A percentile compares a stretch with the other conserved stretches of the same genome.
Conservation (phyloP, 345 rosid genomes). For the Camelina laxa region DNA sequence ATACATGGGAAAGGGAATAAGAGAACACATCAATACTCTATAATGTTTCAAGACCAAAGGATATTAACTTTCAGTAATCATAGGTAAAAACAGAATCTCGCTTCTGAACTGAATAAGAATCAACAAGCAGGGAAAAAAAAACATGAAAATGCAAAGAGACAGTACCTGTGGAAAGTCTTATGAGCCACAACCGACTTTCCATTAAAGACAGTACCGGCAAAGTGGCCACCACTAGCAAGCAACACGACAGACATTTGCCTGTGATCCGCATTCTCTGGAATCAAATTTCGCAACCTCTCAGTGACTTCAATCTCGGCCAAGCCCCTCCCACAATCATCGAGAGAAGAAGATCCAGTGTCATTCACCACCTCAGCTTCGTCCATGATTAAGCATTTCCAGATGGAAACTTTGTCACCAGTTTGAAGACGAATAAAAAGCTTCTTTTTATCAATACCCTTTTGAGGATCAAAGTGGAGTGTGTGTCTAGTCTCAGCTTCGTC, state of each 20-base stretch:
- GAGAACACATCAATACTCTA: neutral
- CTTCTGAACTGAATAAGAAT: neutral
- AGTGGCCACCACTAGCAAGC: conserved; percentile 94
- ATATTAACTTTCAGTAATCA: neutral
- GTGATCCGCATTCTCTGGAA: conserved; percentile 52
- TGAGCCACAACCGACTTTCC: conserved; percentile 75
- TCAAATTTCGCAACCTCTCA: conserved; percentile 58
- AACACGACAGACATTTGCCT: conserved; percentile 61
- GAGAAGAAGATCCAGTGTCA: conserved; percentile 39
- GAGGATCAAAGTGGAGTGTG: conserved; percentile 34
- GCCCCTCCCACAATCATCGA: conserved; percentile 18
- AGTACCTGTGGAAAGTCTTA: conserved; percentile 93
- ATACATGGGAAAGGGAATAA: conserved; percentile 31
- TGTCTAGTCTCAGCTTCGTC: conserved; percentile 67
- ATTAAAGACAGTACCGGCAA: conserved; percentile 85
- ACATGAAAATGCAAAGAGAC: conserved; percentile 5
- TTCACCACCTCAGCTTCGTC: conserved; percentile 65
- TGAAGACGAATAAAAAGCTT: conserved; percentile 69
- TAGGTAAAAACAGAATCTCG: neutral
- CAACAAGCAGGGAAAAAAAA: too few species aligned
- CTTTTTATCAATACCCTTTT: conserved; percentile 53
- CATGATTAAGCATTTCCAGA: conserved; percentile 76
- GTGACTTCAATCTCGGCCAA: conserved; percentile 60
- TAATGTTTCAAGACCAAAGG: neutral
- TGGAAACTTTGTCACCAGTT: conserved; percentile 71